Evolutionary conservation across 148 eudicot genomes (phyloP), one percentile per base, ranked within the genome.

Genomic region (Fagopyrum tataricum): DNA sequence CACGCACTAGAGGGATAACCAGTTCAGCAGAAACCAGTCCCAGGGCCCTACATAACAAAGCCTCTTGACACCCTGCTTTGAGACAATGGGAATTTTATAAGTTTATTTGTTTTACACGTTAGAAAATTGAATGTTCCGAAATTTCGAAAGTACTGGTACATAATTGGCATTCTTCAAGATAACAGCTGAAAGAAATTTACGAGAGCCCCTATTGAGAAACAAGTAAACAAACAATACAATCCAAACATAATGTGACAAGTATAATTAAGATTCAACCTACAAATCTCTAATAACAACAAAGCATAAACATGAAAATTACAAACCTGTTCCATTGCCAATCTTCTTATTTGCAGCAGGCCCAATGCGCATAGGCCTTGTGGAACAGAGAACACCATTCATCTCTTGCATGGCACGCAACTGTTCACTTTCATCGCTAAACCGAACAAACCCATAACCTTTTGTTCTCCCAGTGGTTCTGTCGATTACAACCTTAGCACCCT

Each of bases 401-500:
- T 95, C 99, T 23, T 85, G 73, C 96, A 95, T 92, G 14, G 99
- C 99, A 71, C 88, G 93, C 39, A 81, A 0, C 68, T 90, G 96
- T 76, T 95, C 97, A 75, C 82, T 78, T 79, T 95, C 97, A 84
- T 95, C 99, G 11, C 83, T 84, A 76, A 95, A 92, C 72, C 82
- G 85, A 41, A 95, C 99, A 86, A 95, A 95, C 18, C 99, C 99
- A 81, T 88, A 95, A 68, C 99, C 97, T 79, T 95, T 95, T 1
- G 94, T 74, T 53, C 99, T 84, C 47, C 96, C 92, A 40, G 96
- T 91, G 42, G 75, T 31, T 80, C 82, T 82, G 83, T 95, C 99
- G 24, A 93, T 90, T 41, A 92, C 99, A 78, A 95, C 96, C 78
- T 92, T 95, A 53, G 99, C 96, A 80, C 96, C 89, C 82, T 86